These are phyloP conservation scores for Suillus occidentalis DNA, from an alignment of 768 basidiomycete species.

Conservation along the genomic window DNA sequence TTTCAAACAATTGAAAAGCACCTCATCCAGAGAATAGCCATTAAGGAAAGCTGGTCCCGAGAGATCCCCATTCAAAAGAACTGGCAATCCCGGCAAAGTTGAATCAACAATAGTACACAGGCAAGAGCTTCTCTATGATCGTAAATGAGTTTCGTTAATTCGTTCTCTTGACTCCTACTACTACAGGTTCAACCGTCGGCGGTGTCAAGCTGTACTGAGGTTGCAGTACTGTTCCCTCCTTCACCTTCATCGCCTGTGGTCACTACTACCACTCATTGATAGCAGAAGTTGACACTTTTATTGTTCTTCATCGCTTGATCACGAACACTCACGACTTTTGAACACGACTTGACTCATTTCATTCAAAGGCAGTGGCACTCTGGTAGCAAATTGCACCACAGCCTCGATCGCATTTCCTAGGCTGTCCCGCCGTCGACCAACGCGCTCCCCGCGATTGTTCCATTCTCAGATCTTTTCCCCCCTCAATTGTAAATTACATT, in stretches of 20 bases:
- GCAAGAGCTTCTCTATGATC: slow-evolving; percentile 12
- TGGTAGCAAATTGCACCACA: slow-evolving; percentile 1
- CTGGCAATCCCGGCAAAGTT: slow-evolving; percentile 16
- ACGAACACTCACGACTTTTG: slow-evolving; percentile 31
- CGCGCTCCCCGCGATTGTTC: slow-evolving; percentile 20
- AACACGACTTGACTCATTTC: slow-evolving; percentile 14
- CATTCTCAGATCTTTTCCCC: slow-evolving; percentile 16
- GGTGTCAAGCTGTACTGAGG: slow-evolving; percentile 18
- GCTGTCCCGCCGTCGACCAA: slow-evolving; percentile 11
- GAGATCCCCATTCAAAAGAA: slow-evolving; percentile 14
- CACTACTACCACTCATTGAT: too few relatives aligned
- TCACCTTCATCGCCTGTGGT: slow-evolving; percentile 11
- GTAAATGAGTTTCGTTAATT: slow-evolving; percentile 21
- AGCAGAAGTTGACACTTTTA: slow-evolving; percentile 8
- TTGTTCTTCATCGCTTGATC: slow-evolving; percentile 1
- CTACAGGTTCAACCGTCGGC: slow-evolving; percentile 13
- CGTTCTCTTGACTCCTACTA: slow-evolving; percentile 14
- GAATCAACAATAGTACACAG: slow-evolving; percentile 34
- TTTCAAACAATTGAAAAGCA: slow-evolving; percentile 19
- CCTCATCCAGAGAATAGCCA: slow-evolving; percentile 24
- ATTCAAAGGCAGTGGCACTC: neutral
- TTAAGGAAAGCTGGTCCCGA: slow-evolving; percentile 34
- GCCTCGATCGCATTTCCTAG: slow-evolving; percentile 4
- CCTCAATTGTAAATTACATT: slow-evolving; percentile 28
- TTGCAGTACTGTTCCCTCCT: slow-evolving; percentile 1